Percentiles rank a stretch among this genome's conserved stretches.
Conservation (phyloP, 257 asterid genomes). For the Solanum sitiens region DNA sequence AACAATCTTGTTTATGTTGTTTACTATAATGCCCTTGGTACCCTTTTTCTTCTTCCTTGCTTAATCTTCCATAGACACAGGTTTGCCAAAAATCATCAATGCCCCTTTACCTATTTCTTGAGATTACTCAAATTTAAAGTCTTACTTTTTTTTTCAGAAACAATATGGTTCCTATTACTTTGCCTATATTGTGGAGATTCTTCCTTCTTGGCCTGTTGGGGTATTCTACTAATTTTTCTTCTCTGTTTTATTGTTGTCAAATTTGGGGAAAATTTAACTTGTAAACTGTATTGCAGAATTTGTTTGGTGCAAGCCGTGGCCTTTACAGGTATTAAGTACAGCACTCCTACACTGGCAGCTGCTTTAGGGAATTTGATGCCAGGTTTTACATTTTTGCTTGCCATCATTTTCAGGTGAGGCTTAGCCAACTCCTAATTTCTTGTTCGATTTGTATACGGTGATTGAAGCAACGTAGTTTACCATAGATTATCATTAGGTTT, state of each 20-base stretch:
- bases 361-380: slow-evolving; percentile 10
- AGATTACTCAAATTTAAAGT: neutral
- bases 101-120: neutral
- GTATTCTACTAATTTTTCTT: neutral
- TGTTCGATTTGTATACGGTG: neutral
- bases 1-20: slow-evolving; percentile 12
- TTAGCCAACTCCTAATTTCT: neutral
- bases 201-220: slow-evolving; percentile 19
- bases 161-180: slow-evolving; percentile 2
- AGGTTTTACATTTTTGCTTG: slow-evolving; percentile 7
- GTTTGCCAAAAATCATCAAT: neutral
- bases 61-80: slow-evolving; percentile 10
- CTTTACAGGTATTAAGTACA: slow-evolving; percentile 5
- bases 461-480: neutral
- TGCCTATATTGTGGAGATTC: slow-evolving; percentile 8
- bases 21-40: slow-evolving; percentile 18
- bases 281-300: neutral
- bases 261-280: neutral
- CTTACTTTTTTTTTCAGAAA: neutral
- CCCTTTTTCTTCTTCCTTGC: slow-evolving; percentile 16
- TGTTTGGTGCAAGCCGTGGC: slow-evolving; percentile 6
- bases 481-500: neutral
- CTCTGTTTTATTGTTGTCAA: neutral
- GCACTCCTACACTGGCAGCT: slow-evolving; percentile 6
- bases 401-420: slow-evolving; percentile 4